Base-by-base conservation (phyloP, 1,139 yeast genomes). In the Pichia sp. region DNA sequence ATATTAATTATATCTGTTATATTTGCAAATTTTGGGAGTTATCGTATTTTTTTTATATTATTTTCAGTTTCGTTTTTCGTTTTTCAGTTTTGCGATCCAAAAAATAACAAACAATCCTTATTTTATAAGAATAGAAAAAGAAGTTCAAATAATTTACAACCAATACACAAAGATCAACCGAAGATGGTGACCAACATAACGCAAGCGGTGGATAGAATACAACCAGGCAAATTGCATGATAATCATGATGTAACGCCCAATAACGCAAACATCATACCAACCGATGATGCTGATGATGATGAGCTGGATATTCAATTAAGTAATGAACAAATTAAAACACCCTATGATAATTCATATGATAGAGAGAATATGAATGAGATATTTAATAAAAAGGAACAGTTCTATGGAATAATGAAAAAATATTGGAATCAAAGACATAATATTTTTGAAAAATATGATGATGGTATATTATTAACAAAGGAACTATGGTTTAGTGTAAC, bases 401-500 rank as follows among this genome's bases (percentile, higher is more conserved):
- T 56, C 36, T 34, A 47, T n/a, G 60, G 59, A 2, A 19, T 54
- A 10, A 59, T 78, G 53, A 70, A 70, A 57, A 80, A 79, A 61
- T 87, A 79, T 67, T 87, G 88, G 86, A 62, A 66, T 34, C 74
- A 79, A 49, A 70, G 95, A 44, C 78, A 83, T 63, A 61, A 65
- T 25, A 68, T 88, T 38, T 89, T 88, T 65, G 68, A 77, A 13
- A 71, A 68, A 55, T 87, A 72, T 62, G 88, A 86, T 59, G 79
- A 83, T 6, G 96, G 96, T 0, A 74, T 90, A 14, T 74, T 76
- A 59, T 72, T 95, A 73, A 85, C 87, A 1, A 73, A 81, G 14
- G 95, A 86, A 61, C 75, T 90, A 53, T 89, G 96, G 96, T 93
- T 76, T 67, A 85, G 96, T 53, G 96, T 90, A 5, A 93, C 99